A percentile compares a stretch with the other conserved stretches of the same genome.
Conservation (phyloP, 1,139 yeast genomes). For the Blastobotrys indianensis region DNA sequence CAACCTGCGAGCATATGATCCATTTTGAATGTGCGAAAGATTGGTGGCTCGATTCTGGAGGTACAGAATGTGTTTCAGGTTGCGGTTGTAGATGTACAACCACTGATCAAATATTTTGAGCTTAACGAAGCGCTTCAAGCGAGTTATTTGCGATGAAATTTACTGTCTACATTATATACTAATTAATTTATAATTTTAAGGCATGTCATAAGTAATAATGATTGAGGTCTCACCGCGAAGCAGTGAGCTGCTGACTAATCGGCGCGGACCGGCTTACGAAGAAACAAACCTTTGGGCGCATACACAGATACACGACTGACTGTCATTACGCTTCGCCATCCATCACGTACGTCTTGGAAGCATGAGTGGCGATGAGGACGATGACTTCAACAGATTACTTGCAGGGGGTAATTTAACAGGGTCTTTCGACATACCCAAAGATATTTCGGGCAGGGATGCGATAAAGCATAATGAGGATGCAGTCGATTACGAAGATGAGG, state of each 20-base stretch:
- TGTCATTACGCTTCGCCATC: no score
- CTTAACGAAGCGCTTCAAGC: no score
- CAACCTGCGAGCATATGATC: slow-evolving; percentile 67
- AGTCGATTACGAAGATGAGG: slow-evolving; percentile 92
- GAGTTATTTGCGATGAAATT: no score
- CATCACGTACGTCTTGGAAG: no score
- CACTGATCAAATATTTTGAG: not conserved
- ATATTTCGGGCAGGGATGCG: slow-evolving; percentile 29
- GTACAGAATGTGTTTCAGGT: slow-evolving; percentile 76
- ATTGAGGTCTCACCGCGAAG: no score
- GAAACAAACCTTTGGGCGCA: not conserved
- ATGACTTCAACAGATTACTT: slow-evolving; percentile 16
- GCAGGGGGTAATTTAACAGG: slow-evolving; percentile 10
- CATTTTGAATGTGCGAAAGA: slow-evolving; percentile 73
- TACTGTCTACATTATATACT: no score
- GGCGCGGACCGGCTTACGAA: not conserved
- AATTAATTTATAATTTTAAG: no score
- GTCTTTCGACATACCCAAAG: slow-evolving; percentile 21
- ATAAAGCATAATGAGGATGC: slow-evolving; percentile 84
- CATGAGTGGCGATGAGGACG: slow-evolving; percentile 11
- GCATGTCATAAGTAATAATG: no score
- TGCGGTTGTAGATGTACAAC: slow-evolving; percentile 59
- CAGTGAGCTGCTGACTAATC: no score
- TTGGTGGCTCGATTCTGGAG: slow-evolving; percentile 62
- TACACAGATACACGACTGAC: not conserved